phyloP scores from a whole-genome alignment of 129 eudicot genomes.

The Arctium minus region DNA sequence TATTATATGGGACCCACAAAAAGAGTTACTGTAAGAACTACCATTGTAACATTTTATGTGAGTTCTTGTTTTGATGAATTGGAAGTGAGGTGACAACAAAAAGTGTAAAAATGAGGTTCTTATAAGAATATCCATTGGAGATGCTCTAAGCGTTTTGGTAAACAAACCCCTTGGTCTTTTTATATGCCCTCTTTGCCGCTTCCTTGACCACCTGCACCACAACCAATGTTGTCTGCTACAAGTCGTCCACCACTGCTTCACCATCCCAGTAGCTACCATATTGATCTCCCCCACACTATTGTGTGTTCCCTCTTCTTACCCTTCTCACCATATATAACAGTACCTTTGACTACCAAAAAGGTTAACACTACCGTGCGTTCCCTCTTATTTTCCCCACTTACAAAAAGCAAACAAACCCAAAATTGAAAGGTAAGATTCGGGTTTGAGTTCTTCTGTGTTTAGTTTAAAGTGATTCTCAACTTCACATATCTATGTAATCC shows the following conservation, averaged over 20 bases:
- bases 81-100: no score
- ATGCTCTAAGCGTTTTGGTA: no score
- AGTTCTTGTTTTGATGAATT: no score
- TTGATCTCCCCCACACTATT: background rate
- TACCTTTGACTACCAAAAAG: background rate
- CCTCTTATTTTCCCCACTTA: background rate
- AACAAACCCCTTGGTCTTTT: no score
- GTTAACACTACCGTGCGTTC: background rate
- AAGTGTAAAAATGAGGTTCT: no score
- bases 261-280: background rate
- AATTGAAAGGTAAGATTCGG: background rate
- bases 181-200: background rate
- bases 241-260: background rate
- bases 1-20: no score
- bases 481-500: background rate
- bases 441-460: background rate
- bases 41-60: no score
- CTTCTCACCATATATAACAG: background rate
- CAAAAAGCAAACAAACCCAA: background rate
- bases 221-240: background rate
- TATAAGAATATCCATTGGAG: no score
- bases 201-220: background rate
- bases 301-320: background rate
- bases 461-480: background rate
- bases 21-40: no score